Evolutionary conservation across 106 monocot species (phyloP), one percentile per base, ranked within the genome.

Genomic region (Agapanthus africanus): DNA sequence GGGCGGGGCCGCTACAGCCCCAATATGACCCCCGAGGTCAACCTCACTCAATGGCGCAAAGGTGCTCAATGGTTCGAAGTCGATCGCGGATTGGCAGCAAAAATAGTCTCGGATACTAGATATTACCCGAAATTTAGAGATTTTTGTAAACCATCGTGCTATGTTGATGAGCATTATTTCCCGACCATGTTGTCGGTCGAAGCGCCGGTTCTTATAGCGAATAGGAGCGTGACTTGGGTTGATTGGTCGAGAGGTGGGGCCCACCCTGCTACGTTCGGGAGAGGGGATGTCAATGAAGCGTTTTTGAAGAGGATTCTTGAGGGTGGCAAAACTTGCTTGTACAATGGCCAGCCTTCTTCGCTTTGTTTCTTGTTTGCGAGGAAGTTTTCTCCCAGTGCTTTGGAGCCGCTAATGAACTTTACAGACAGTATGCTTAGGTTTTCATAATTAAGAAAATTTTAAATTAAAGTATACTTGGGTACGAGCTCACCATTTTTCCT

Each of bases 111-210:
- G 26, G 90, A 90, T 66, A 70, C 38, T 40, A 78, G 60, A 21
- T 90, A 76, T 70, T 85, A 85, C 70, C 66, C 80, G 4, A 76
- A 70, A 36, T 85, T 90, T 64, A 75, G 75, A 37, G 51, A 78
- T 15, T 83, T 76, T 73, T 90, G 85, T 70, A 70, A 38, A 41
- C 80, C 82, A 4, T 51, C 62, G 0, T 90, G 90, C 69, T 90
- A 86, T 32, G 83, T 83, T 10, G 90, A 90, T 23, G 90, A 90
- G 83, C 90, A 90, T 37, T 90, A 90, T 73, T 82, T 90, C 37
- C 80, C 85, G 3, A 90, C 85, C 1, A 83, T 90, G 82, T 78
- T 90, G 31, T 18, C 44, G 1, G 75, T 90, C 4, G 85, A 90
- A 50, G 23, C 76, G 30, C 71, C 84, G 6, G 16, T 70, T 11